phyloP scores from a whole-genome alignment of 768 basidiomycete species.

The Lentinula raphanica region DNA sequence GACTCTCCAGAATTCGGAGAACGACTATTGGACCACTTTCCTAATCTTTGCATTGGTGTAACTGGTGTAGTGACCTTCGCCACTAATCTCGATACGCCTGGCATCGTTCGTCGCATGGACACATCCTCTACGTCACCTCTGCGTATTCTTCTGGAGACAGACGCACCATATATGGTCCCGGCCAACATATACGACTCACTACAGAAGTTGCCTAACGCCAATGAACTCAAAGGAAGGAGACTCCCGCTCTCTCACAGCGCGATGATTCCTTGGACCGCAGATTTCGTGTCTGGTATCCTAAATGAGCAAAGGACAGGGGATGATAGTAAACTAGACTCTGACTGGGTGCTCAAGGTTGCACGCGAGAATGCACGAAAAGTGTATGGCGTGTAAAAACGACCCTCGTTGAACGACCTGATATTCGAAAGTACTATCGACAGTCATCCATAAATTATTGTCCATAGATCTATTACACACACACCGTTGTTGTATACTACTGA shows the following conservation, averaged over 20 bases:
- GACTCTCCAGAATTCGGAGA: conserved; percentile 72
- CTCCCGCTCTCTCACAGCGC: conserved; percentile 71
- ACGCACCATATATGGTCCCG: conserved; percentile 86
- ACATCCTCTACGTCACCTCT: conserved; percentile 19
- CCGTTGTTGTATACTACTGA: too few species aligned
- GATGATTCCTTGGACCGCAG: conserved; percentile 85
- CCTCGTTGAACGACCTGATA: too few species aligned
- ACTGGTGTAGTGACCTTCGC: conserved; percentile 83
- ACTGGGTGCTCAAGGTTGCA: conserved; percentile 53
- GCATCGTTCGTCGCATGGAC: conserved; percentile 55
- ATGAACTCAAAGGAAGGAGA: conserved; percentile 39
- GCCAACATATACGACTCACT: conserved; percentile 62
- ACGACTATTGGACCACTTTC: conserved; percentile 68
- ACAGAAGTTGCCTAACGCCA: conserved; percentile 20
- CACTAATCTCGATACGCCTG: conserved; percentile 66
- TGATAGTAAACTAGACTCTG: conserved; percentile 44
- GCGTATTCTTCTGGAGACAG: conserved; percentile 72
- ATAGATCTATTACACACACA: too few species aligned
- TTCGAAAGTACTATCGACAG: too few species aligned
- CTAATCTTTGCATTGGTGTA: conserved; percentile 79
- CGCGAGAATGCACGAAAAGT: conserved; percentile 59
- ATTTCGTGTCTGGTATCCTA: conserved; percentile 54
- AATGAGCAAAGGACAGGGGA: not conserved
- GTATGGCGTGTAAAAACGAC: conserved; percentile 43
- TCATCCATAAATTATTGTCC: too few species aligned